These are phyloP conservation scores for apple (Malus domestica) DNA, from an alignment of 306 rosid species.

Conservation along the genomic window ASM211411v1 NC_041801.1:4432001-4432500, in stretches of 20 bases:
- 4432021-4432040: not conserved
- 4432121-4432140: too few relatives aligned
- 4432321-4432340: not conserved
- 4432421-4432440: conserved; percentile 92
- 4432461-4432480: conserved; percentile 84
- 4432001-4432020: conserved; percentile 35
- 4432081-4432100: too few relatives aligned
- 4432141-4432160: not conserved
- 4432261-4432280: not conserved
- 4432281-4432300: not conserved
- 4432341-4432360: conserved; percentile 60
- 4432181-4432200: conserved; percentile 93
- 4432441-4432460: conserved; percentile 74
- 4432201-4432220: conserved; percentile 85
- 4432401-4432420: conserved; percentile 94
- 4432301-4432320: not conserved
- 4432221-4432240: conserved; percentile 80
- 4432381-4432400: conserved; percentile 81
- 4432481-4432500: conserved; percentile 69
- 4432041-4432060: not conserved
- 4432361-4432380: conserved; percentile 69
- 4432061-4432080: not conserved
- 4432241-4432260: conserved; percentile 55
- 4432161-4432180: conserved; percentile 89
- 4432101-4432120: too few relatives aligned